These are phyloP conservation scores for Sapria himalayana DNA, from an alignment of 345 rosid genomes.

Conservation along the genomic window DNA sequence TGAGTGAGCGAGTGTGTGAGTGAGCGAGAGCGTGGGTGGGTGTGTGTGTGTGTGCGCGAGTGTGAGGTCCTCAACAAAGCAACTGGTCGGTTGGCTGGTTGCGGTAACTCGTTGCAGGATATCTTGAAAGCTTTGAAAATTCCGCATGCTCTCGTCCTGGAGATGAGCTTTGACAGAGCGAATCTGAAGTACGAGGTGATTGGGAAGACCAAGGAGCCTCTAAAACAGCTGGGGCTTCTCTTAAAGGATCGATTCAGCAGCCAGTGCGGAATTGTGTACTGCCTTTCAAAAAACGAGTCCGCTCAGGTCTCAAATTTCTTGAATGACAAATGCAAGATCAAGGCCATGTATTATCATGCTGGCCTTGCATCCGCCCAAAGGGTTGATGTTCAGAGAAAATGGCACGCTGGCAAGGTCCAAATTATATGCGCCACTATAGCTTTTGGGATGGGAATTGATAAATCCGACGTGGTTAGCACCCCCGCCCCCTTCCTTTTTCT, in stretches of 20 bases:
- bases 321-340: slow-evolving; percentile 55
- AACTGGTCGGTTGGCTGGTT: too few relatives aligned
- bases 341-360: slow-evolving; percentile 59
- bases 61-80: too few relatives aligned
- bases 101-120: slow-evolving; percentile 28
- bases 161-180: slow-evolving; percentile 88
- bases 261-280: slow-evolving; percentile 64
- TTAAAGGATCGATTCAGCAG: slow-evolving; percentile 39
- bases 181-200: slow-evolving; percentile 76
- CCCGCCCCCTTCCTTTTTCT: too few relatives aligned
- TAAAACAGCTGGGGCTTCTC: slow-evolving; percentile 69
- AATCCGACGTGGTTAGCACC: slow-evolving; percentile 83
- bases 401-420: slow-evolving; percentile 66
- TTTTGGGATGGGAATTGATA: slow-evolving; percentile 97
- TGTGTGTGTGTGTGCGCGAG: too few relatives aligned
- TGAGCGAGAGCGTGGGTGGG: too few relatives aligned
- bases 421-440: slow-evolving; percentile 83
- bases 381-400: slow-evolving; percentile 56
- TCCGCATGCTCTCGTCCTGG: slow-evolving; percentile 52
- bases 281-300: slow-evolving; percentile 82
- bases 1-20: too few relatives aligned
- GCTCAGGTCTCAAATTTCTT: slow-evolving; percentile 53
- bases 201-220: slow-evolving; percentile 46
- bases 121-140: slow-evolving; percentile 56
- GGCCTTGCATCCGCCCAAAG: slow-evolving; percentile 60